A percentile compares a stretch with the other conserved stretches of the same genome.
Evolutionary conservation across 2,329 filamentous ascomycete species (phyloP).

Genomic region (Colletotrichum kahawae): DNA sequence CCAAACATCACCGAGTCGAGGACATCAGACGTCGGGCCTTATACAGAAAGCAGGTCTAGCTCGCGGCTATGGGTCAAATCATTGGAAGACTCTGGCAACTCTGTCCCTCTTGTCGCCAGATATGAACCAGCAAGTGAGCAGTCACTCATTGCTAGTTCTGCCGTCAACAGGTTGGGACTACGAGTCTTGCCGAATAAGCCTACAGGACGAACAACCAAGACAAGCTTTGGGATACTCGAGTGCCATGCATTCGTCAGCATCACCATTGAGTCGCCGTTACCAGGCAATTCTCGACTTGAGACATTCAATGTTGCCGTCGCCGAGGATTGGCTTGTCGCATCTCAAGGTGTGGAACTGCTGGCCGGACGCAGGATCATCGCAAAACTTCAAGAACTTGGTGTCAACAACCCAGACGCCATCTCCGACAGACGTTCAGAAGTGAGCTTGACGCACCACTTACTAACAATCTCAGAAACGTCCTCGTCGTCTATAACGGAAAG

Average conservation of each 20-base stretch:
- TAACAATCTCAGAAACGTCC: fast-evolving
- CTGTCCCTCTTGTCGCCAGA: background rate
- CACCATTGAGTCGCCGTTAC: fast-evolving
- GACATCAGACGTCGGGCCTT: fast-evolving
- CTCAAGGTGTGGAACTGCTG: fast-evolving
- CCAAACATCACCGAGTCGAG: fast-evolving
- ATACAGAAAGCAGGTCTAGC: fast-evolving
- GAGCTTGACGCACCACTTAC: background rate
- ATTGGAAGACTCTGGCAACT: background rate
- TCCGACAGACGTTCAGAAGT: background rate
- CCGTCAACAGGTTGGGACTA: background rate
- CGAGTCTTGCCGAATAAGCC: background rate
- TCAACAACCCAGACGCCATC: background rate
- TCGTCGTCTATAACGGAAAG: background rate
- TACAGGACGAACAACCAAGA: background rate
- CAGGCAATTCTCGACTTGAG: background rate
- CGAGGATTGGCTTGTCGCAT: background rate
- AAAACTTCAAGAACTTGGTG: fast-evolving
- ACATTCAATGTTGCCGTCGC: background rate
- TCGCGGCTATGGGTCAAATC: background rate
- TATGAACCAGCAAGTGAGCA: background rate
- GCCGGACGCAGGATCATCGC: background rate
- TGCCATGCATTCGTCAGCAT: background rate
- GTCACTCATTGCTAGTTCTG: background rate
- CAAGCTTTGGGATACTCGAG: background rate